phyloP scores from a whole-genome alignment of 345 rosid genomes.

The Toxicodendron radicans region DNA sequence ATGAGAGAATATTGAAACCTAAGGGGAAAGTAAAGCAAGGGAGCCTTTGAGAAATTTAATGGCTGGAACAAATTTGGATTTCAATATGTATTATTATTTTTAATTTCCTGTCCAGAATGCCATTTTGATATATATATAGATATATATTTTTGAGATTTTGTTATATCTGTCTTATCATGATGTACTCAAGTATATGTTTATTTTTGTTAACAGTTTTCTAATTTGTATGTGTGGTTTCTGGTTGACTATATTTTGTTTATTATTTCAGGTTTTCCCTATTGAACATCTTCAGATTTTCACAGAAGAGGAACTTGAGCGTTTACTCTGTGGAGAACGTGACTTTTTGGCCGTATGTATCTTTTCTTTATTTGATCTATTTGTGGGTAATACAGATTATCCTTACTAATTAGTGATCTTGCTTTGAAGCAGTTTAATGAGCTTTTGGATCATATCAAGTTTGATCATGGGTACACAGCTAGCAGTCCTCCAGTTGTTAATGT shows the following conservation, averaged over 20 bases:
- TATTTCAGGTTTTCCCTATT: constrained; percentile 69
- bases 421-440: constrained; percentile 66
- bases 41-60: neutral
- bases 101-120: neutral
- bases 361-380: constrained; percentile 13
- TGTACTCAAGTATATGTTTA: neutral
- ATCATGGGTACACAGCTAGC: constrained; percentile 98
- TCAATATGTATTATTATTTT: neutral
- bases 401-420: constrained; percentile 10
- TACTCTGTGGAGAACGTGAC: constrained; percentile 85
- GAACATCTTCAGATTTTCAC: constrained; percentile 70
- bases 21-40: neutral
- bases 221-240: neutral
- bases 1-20: neutral
- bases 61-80: neutral
- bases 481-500: constrained; percentile 81
- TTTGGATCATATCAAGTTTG: constrained; percentile 88
- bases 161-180: neutral
- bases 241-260: neutral
- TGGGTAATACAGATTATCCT: neutral
- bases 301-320: constrained; percentile 79
- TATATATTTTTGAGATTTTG: neutral
- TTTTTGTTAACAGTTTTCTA: neutral
- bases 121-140: neutral
- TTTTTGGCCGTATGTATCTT: constrained; percentile 57